A percentile compares a stretch with the other conserved stretches of the same genome.
Conservation (phyloP, 257 asterid genomes). For the Henckelia pumila region DNA sequence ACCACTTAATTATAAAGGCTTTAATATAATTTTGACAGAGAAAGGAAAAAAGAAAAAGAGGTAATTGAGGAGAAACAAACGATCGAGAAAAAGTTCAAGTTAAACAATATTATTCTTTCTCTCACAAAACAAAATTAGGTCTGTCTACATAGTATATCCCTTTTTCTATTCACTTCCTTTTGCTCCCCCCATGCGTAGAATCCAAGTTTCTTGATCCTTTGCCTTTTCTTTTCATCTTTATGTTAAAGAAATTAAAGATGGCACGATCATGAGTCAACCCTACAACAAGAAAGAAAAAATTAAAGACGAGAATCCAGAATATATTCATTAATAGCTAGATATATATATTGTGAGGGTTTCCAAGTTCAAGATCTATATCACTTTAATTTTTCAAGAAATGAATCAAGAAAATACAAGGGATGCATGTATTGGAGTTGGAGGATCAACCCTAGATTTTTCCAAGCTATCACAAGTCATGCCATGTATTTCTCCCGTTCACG, state of each 20-base stretch:
- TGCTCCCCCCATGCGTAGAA: conserved; percentile 27
- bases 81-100: conserved; percentile 14
- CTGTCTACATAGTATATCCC: conserved; percentile 16
- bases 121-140: conserved; percentile 34
- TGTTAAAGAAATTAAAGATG: conserved; percentile 35
- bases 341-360: conserved; percentile 38
- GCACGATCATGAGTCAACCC: conserved; percentile 36
- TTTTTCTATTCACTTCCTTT: conserved; percentile 28
- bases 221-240: conserved; percentile 37
- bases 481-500: conserved; percentile 41
- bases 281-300: conserved; percentile 28
- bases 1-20: conserved; percentile 21
- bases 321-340: conserved; percentile 15
- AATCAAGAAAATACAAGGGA: conserved; percentile 27
- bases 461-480: conserved; percentile 60
- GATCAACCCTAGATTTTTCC: conserved; percentile 39
- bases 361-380: conserved; percentile 40
- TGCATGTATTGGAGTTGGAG: conserved; percentile 28
- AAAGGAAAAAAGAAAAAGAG: conserved; percentile 19
- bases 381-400: conserved; percentile 17
- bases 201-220: conserved; percentile 38
- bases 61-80: background rate
- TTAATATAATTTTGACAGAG: conserved; percentile 19
- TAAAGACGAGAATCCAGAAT: conserved; percentile 36
- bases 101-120: conserved; percentile 21